Percentiles rank a stretch among this genome's conserved stretches.
Evolutionary conservation across 495 filamentous ascomycete species (phyloP).

Genomic region (Alectoria sarmentosa): DNA sequence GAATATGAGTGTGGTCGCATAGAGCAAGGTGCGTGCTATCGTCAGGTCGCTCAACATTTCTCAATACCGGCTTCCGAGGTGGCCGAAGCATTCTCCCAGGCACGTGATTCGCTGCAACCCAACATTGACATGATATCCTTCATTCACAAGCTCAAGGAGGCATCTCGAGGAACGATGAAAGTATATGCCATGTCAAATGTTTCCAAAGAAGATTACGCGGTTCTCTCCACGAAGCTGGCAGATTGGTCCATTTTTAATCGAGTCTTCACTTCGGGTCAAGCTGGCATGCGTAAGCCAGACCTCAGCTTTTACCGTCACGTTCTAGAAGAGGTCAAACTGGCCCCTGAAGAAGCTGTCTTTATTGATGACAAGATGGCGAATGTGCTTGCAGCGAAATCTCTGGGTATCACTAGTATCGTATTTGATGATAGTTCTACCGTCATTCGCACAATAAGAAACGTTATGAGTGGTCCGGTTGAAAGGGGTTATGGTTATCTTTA

Average conservation of each 20-base stretch:
- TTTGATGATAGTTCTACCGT: slow-evolving; percentile 3
- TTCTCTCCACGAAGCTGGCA: slow-evolving; percentile 19
- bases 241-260: slow-evolving; percentile 29
- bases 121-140: slow-evolving; percentile 1
- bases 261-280: slow-evolving; percentile 31
- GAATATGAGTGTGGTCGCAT: slow-evolving; percentile 8
- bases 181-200: slow-evolving; percentile 28
- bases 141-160: background rate
- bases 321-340: slow-evolving; percentile 20
- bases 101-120: slow-evolving; percentile 6
- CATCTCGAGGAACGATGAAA: background rate
- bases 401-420: slow-evolving; percentile 26
- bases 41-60: slow-evolving; percentile 13
- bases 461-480: slow-evolving; percentile 22
- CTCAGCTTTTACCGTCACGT: slow-evolving; percentile 27
- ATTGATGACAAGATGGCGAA: slow-evolving; percentile 30
- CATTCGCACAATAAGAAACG: slow-evolving; percentile 12
- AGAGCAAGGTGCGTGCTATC: slow-evolving; percentile 9
- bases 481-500: slow-evolving; percentile 25
- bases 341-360: slow-evolving; percentile 23
- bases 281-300: slow-evolving; percentile 31
- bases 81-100: slow-evolving; percentile 10
- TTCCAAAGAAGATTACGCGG: slow-evolving; percentile 26
- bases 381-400: slow-evolving; percentile 24
- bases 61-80: background rate